Evolutionary conservation across 768 basidiomycete species (phyloP), one percentile per base, ranked within the genome.

Genomic region (Lactarius indigo): DNA sequence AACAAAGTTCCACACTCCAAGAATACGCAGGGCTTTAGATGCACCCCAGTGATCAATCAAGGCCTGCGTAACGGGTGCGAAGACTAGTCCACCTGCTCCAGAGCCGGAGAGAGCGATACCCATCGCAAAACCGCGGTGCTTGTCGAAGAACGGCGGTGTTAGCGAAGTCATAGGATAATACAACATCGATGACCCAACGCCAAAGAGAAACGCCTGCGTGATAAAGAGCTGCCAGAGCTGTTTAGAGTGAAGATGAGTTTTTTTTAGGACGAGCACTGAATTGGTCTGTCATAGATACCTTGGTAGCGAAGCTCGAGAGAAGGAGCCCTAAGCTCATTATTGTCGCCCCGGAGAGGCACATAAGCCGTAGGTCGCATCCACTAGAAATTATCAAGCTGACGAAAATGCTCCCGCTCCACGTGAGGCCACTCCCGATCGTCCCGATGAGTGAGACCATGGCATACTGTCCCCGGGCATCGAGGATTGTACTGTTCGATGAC

Each of bases 381-480:
- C 76, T 73, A 10, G 78, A 73, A 18, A 81, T 76, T 56, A 81
- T 68, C 5, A 78, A 76, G 50, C 79, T 80, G 39, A 81, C 80
- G 64, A 79, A 78, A 59, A 82, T 78, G 58, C 79, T 76, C 23
- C 81, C 81, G 64, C 80, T 80, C 81, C 81, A 82, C 0, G 80
- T 81, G 30, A 82, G 72, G 2, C 81, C 79, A 33, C 78, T 76
- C 1, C 79, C 81, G 23, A 82, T 77, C 3, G 80, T 80, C 0
- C 81, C 81, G 2, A 81, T 76, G 5, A 81, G 73, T 0, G 81
- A 77, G 1, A 80, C 77, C 7, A 80, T 65, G 6, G 81, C 78
- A 61, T 82, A 80, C 52, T 78, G 77, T 0, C 74, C 78, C 59
- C 71, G 66, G 9, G 76, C 79, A 44, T 76, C 79, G 1, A 64